Base-by-base conservation (phyloP, 345 rosid species). In the Eucalyptus tenuipes region DNA sequence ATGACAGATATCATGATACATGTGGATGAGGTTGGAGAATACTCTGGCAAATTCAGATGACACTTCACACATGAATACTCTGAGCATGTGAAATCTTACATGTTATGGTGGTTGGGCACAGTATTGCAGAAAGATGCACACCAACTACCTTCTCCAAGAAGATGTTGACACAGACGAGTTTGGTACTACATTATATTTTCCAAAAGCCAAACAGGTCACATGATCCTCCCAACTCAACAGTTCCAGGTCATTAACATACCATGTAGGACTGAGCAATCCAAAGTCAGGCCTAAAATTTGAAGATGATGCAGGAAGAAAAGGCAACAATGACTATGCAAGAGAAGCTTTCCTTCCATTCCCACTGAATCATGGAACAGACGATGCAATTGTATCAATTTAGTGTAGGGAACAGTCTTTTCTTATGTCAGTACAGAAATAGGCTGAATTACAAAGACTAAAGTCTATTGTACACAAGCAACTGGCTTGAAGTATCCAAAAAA, bases 91-190 rank as follows among this genome's bases (percentile, higher is more conserved):
- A 81, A 64, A 61, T 87, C 87, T 27, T 75, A 75, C 47, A 75
- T 40, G 47, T 75, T 6, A 22, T 22, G 87, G 89, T 90, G 11
- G 90, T 90, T 84, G 91, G 90, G 85, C 49, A 75, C 84, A 84
- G 61, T 50, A 59, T 48, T 88, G 33, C 85, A 55, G 55, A 86
- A 42, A n/a, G 47, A 88, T 37, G 88, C 87, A 88, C 52, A 31
- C 90, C 90, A 91, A 79, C 92, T 20, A 88, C 90, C 88, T 84
- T 84, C 85, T 84, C 87, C 44, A 64, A 49, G 92, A 68, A 53
- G 91, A 64, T 42, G 91, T 87, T 33, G 91, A 89, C 88, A 87
- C 64, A 55, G 61, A 89, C 57, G 55, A 53, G 87, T 89, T 86
- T 49, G 88, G 47, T 75, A 20, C 27, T 71, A 86, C 45, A 86